Base-by-base conservation (phyloP, 202 grass and related monocot species). In the Dendrocalamus latiflorus region DNA sequence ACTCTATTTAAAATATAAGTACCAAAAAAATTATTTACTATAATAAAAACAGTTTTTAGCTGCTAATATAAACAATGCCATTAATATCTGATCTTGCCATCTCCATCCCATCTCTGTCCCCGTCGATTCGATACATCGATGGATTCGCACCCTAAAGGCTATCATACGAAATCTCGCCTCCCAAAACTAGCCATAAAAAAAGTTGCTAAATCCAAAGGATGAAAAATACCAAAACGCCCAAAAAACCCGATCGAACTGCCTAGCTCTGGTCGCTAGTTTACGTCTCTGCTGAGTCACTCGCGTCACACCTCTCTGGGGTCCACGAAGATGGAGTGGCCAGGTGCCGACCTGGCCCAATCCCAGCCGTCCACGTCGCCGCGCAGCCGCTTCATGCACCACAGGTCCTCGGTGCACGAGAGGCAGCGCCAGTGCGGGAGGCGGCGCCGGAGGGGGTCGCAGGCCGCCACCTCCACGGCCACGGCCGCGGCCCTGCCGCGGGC, bases 351-450 rank as follows among this genome's bases (percentile, higher is more conserved):
- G 79, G 87, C 69, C 94, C 94, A 97, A n/a, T 97, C 89, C 67
- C 91, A 90, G 1, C 79, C 79, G 47, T 84, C 94, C 60, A 68
- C 83, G 47, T 54, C 89, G 14, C 59, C 79, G 14, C 75, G 79
- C n/a, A 97, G 89, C 25, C 87, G 87, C 66, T 97, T 94, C 76
- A 89, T 86, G 74, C 94, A 97, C 94, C 91, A 97, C 8, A 97
- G 61, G 73, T 97, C 94, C 55, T 92, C 88, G 2, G 86, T 76
- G 71, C 91, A 91, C 12, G 96, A 98, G 8, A 98, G 74, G 26
- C 87, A 28, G 53, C 81, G 91, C 96, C 96, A 98, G 83, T 89
- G 91, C 60, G 95, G 96, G 45, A 98, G 86, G 28, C 85, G 87
- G 1, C 37, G 56, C 8, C 89, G 74, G 43, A 98, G 77, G 13